A percentile compares a stretch with the other conserved stretches of the same genome.
These are phyloP conservation scores for Cairneyella variabilis DNA, from an alignment of 495 filamentous ascomycete species.

Conservation along the genomic window DNA sequence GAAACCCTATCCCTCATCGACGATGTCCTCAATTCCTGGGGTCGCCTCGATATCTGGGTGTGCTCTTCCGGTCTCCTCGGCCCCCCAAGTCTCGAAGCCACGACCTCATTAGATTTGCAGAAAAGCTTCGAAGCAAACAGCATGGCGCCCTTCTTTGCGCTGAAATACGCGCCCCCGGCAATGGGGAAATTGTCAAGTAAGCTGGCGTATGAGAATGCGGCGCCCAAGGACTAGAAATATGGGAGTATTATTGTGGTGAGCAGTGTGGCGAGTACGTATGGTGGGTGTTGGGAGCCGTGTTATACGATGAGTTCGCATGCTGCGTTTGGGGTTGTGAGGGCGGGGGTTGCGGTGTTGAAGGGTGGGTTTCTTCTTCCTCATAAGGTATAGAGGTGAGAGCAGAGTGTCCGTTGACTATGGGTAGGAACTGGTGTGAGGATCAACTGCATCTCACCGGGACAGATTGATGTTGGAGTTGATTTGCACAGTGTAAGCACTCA, in stretches of 20 bases:
- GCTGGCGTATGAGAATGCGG: conserved; percentile 55
- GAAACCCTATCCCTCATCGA: conserved; percentile 58
- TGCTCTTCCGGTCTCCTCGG: conserved; percentile 52
- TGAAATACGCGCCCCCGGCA: conserved; percentile 58
- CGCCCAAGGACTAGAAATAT: conserved; percentile 50
- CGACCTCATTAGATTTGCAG: conserved; percentile 47
- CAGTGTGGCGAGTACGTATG: conserved; percentile 52
- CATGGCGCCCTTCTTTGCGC: conserved; percentile 57
- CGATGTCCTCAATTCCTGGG: conserved; percentile 56
- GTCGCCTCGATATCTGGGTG: conserved; percentile 57
- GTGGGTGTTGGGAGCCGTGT: conserved; percentile 52
- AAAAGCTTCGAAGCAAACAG: conserved; percentile 54
- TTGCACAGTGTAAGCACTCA: conserved; percentile 36
- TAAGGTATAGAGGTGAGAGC: neutral
- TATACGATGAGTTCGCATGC: conserved; percentile 58
- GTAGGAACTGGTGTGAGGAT: conserved; percentile 51
- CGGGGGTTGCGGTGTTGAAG: conserved; percentile 54
- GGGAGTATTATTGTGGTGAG: conserved; percentile 57
- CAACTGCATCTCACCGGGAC: conserved; percentile 54
- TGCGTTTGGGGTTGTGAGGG: conserved; percentile 53
- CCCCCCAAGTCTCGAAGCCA: conserved; percentile 50
- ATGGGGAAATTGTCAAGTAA: conserved; percentile 54
- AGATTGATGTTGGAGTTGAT: conserved; percentile 56
- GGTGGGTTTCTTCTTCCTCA: conserved; percentile 24
- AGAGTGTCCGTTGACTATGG: conserved; percentile 3